Conservation (phyloP, 495 filamentous ascomycete genomes). For the Amphirosellinia nigrospora region DNA sequence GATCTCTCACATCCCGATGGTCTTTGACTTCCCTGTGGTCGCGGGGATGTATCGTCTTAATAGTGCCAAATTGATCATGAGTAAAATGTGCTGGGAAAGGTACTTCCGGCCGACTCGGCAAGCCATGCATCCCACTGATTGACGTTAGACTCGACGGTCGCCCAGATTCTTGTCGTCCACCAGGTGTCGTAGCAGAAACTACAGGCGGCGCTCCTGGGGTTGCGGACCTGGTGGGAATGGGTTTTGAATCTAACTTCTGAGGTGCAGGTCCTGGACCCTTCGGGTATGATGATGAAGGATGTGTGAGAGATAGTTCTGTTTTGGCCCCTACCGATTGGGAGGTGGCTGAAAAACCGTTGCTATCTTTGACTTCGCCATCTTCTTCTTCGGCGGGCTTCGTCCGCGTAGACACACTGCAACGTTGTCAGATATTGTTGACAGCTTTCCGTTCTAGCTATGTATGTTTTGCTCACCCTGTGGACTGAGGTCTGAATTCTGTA, state of each 20-base stretch:
- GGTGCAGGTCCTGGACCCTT: conserved; percentile 23
- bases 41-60: conserved; percentile 41
- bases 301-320: conserved; percentile 21
- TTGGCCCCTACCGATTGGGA: conserved; percentile 26
- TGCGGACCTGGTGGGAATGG: conserved; percentile 34
- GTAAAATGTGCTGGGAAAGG: conserved; percentile 46
- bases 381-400: conserved; percentile 64
- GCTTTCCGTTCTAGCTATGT: conserved; percentile 5
- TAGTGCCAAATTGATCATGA: conserved; percentile 46
- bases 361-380: conserved; percentile 80
- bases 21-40: conserved; percentile 43
- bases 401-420: conserved; percentile 43
- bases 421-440: conserved; percentile 28
- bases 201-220: conserved; percentile 34
- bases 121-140: conserved; percentile 45
- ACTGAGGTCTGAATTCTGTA: conserved; percentile 52
- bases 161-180: conserved; percentile 38
- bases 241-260: conserved; percentile 33
- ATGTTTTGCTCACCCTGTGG: conserved; percentile 32
- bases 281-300: conserved; percentile 21
- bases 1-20: conserved; percentile 43
- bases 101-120: conserved; percentile 54
- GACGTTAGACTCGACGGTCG: conserved; percentile 47
- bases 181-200: conserved; percentile 23
- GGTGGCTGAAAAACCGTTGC: conserved; percentile 41